These are phyloP conservation scores for Bryoglossum gracile DNA, from an alignment of 495 filamentous ascomycete genomes.

Conservation along the genomic window DNA sequence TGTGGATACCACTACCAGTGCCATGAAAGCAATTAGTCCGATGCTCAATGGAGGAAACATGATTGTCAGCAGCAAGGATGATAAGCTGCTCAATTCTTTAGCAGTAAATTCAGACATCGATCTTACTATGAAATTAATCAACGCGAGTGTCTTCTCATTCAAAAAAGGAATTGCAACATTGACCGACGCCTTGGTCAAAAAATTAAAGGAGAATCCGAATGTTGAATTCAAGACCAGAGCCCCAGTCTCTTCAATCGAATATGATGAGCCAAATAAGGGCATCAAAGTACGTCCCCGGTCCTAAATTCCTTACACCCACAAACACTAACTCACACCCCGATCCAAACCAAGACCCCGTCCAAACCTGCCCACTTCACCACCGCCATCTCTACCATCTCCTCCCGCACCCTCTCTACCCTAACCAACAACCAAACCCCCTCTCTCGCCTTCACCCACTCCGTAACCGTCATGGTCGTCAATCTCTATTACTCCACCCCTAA, in stretches of 20 bases:
- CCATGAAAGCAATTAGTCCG: neutral
- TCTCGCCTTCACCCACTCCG: constrained; percentile 49
- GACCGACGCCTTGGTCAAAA: constrained; percentile 34
- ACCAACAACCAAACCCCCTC: constrained; percentile 40
- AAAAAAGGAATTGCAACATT: constrained; percentile 46
- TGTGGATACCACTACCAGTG: constrained; percentile 21
- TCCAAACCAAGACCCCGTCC: constrained; percentile 27
- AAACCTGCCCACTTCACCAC: constrained; percentile 41
- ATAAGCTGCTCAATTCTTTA: neutral
- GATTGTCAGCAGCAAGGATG: neutral
- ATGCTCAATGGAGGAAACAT: neutral
- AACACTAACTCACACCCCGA: too few relatives aligned
- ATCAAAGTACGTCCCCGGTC: constrained; percentile 23
- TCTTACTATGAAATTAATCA: neutral
- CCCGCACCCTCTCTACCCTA: constrained; percentile 37
- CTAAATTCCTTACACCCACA: neutral
- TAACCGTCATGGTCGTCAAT: constrained; percentile 87
- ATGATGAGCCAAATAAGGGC: constrained; percentile 15
- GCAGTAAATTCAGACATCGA: neutral
- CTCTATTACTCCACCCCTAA: constrained; percentile 66
- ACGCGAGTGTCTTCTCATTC: constrained; percentile 50
- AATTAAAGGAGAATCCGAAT: constrained; percentile 35
- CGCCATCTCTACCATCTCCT: constrained; percentile 65
- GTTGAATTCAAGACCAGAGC: constrained; percentile 39
- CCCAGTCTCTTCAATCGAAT: constrained; percentile 23